Evolutionary conservation across 805 yeast genomes (phyloP), one percentile per base, ranked within the genome.

Genomic region (Candida nonsorbophila): DNA sequence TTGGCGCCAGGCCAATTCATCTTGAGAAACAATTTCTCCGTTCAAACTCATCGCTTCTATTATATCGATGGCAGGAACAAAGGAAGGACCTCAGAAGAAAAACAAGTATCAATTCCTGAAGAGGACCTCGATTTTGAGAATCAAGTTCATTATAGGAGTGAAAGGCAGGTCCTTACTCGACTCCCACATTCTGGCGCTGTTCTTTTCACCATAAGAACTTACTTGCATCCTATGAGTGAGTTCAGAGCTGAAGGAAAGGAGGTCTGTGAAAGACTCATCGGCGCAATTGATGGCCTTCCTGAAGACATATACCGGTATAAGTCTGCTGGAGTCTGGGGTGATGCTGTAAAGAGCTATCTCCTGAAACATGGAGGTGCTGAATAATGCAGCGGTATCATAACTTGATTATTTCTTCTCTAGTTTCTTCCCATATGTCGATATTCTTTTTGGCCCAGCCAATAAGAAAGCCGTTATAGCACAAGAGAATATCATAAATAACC

Each of bases 361-460:
- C 40, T 33, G 34, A 32, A 16, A 29, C 18, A 16, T 7, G 26
- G 16, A 8, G 30, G 21, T 12, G 7, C 7, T 18, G 20, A 18
- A 8, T 18, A n/a, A n/a, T n/a, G n/a, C n/a, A n/a, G n/a, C n/a
- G 13, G 11, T 8, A 17, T 34, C 32, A 57, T 33, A 55, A 27
- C 27, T 47, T 51, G 10, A 36, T 29, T 10, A 65, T 42, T 28
- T 62, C 71, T 12, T 60, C 67, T 33, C 47, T 67, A n/a, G 79
- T 73, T 34, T 75, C 83, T 35, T 73, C 75, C 84, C 85, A 79
- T 20, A 72, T 64, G 40, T 78, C 83, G 24, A 76, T 53, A 45
- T 79, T 79, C 55, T 76, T 75, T 43, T 64, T 67, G 4, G 84
- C 82, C 86, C 86, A 79, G 32, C 70, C 73, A 17, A 75, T 54